Evolutionary conservation across 2,329 filamentous ascomycete species (phyloP), one percentile per base, ranked within the genome.

Genomic region (Arthrinium puccinioides): DNA sequence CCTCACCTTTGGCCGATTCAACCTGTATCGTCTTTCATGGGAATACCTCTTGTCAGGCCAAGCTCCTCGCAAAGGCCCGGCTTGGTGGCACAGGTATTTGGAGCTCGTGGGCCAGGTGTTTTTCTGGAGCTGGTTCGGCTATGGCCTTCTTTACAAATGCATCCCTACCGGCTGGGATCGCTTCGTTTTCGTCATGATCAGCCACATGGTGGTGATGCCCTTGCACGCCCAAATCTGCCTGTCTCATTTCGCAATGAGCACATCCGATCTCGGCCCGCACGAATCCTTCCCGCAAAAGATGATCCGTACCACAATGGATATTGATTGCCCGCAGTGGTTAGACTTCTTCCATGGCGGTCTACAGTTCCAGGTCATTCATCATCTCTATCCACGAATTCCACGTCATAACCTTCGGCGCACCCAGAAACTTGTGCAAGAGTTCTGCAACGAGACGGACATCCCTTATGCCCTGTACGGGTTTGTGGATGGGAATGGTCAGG

Each of bases 221-320:
- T 66, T 95, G 35, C 88, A 95, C 57, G 75, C 90, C 9, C 88
- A 95, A 58, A 94, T 95, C 56, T 94, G 87, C 0, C 74, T 95
- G 14, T 92, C 85, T 3, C 88, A 95, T 61, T 95, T 94, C 60
- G 86, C 86, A 47, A 95, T 94, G 88, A 90, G 85, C 49, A 95
- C 88, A 0, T 75, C 85, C 9, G 87, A 95, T 51, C 70, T 95
- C 10, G 89, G 89, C 0, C 79, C 84, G 2, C 70, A 81, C 36
- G 88, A 95, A 57, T 92, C 85, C 0, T 95, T 95, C 58, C 79
- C 88, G 1, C 87, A 94, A 61, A 85, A 82, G 59, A 92, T 94
- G 82, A 70, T 95, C 31, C 81, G 89, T 48, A 95, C 88, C 1
- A 94, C 88, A 10, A 94, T 95, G 87, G 82, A 86, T 49, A 75